These are phyloP conservation scores for Pyrenula massariospora DNA, from an alignment of 495 filamentous ascomycete species.

Conservation along the genomic window DNA sequence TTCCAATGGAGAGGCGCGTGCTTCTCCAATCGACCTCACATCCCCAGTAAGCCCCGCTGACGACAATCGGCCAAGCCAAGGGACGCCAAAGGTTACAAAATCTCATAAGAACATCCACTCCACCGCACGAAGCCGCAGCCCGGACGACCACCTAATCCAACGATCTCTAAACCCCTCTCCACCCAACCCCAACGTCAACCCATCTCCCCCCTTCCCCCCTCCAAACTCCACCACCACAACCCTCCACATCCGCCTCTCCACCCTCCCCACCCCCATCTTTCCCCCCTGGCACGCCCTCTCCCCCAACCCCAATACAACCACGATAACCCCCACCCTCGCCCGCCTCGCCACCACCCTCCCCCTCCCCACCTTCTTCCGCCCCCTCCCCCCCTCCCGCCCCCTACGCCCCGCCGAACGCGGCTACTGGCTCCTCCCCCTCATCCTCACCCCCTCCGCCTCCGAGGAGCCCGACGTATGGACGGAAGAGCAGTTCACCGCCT, in stretches of 20 bases:
- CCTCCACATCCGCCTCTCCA: background rate
- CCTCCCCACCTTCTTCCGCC: constrained; percentile 1
- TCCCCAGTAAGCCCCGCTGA: background rate
- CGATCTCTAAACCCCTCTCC: background rate
- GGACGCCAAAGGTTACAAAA: background rate
- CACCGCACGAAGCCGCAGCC: background rate
- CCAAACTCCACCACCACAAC: background rate
- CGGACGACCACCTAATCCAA: background rate
- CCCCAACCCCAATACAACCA: constrained; percentile 24
- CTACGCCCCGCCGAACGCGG: constrained; percentile 51
- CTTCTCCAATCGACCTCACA: background rate
- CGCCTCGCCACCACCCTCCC: constrained; percentile 2
- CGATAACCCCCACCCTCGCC: constrained; percentile 27
- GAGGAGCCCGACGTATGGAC: constrained; percentile 6
- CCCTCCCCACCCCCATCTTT: constrained; percentile 5
- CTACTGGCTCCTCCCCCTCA: constrained; percentile 50
- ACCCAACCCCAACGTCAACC: no score
- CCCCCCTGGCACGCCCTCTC: constrained; percentile 23
- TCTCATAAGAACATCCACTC: background rate
- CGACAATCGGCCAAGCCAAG: background rate
- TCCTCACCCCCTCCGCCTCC: constrained; percentile 2
- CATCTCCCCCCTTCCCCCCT: no score
- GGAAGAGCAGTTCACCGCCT: background rate
- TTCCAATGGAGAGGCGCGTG: background rate
- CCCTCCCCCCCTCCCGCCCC: constrained; percentile 17